Conservation (phyloP, 2,329 filamentous ascomycete species). For the Xylaria digitata region DNA sequence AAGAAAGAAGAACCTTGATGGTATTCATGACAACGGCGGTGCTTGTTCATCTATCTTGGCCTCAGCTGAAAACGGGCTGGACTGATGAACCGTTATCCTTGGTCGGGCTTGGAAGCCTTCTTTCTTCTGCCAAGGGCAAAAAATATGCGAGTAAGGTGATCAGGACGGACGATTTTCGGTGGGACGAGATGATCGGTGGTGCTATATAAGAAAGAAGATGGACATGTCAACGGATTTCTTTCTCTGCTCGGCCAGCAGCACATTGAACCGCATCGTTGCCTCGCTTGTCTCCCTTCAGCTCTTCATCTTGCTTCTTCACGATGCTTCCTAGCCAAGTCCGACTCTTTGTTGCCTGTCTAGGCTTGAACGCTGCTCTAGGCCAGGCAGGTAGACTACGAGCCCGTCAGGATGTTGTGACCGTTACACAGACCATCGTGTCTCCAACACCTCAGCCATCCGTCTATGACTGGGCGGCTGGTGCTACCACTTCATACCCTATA, state of each 20-base stretch:
- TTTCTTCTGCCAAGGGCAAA: neutral
- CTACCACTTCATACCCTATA: constrained; percentile 13
- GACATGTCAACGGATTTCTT: neutral
- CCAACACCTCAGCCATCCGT: constrained; percentile 9
- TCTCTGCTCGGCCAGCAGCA: neutral
- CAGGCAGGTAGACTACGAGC: constrained; percentile 1
- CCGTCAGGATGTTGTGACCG: constrained; percentile 10
- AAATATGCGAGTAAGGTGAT: neutral
- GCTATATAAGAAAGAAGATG: neutral
- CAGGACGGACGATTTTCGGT: neutral
- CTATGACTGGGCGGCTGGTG: constrained; percentile 12
- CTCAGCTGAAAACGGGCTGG: neutral
- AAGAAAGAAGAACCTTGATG: constrained; percentile 15
- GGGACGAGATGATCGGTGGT: neutral
- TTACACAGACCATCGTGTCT: constrained; percentile 9
- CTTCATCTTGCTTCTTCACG: neutral
- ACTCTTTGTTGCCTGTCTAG: neutral
- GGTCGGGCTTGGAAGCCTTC: constrained; percentile 4
- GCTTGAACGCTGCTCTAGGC: constrained; percentile 3
- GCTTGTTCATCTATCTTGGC: neutral
- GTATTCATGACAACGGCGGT: neutral
- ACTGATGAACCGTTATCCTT: neutral
- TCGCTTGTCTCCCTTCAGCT: neutral
- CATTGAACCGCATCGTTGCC: neutral
- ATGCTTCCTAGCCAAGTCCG: constrained; percentile 8